Evolutionary conservation across 148 eudicot species (phyloP).

Genomic region (Rhododendron henanense): DNA sequence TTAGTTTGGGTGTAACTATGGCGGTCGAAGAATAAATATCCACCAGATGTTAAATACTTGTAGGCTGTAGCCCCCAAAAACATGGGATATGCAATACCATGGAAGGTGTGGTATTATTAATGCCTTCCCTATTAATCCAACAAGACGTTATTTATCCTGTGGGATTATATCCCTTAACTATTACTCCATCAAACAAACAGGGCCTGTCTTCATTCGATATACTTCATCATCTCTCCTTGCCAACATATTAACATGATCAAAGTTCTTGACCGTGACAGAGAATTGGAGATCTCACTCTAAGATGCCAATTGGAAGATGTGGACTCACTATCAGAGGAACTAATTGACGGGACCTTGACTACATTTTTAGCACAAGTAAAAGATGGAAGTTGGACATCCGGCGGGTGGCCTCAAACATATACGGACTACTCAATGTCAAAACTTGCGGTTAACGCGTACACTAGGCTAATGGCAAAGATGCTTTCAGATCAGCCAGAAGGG

Average conservation of each 20-base stretch:
- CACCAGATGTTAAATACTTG: neutral
- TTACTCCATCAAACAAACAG: neutral
- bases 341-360: conserved; percentile 49
- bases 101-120: neutral
- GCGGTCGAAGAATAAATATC: neutral
- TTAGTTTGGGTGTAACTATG: neutral
- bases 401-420: conserved; percentile 72
- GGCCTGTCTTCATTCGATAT: neutral
- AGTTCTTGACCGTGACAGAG: conserved; percentile 38
- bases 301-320: conserved; percentile 55
- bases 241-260: neutral
- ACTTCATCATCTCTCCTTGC: neutral
- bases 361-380: conserved; percentile 70
- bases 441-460: conserved; percentile 83
- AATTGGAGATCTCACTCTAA: conserved; percentile 53
- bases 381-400: conserved; percentile 68
- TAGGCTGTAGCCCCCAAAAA: neutral
- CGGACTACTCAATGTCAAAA: conserved; percentile 87
- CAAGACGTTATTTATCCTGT: neutral
- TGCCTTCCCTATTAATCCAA: neutral
- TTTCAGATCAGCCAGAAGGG: conserved; percentile 61
- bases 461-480: conserved; percentile 51
- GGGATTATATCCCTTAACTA: neutral
- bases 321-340: conserved; percentile 64
- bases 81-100: neutral